A percentile compares a stretch with the other conserved stretches of the same genome.
Conservation (phyloP, 495 filamentous ascomycete species). For the Aspergillus kassunensis region DNA sequence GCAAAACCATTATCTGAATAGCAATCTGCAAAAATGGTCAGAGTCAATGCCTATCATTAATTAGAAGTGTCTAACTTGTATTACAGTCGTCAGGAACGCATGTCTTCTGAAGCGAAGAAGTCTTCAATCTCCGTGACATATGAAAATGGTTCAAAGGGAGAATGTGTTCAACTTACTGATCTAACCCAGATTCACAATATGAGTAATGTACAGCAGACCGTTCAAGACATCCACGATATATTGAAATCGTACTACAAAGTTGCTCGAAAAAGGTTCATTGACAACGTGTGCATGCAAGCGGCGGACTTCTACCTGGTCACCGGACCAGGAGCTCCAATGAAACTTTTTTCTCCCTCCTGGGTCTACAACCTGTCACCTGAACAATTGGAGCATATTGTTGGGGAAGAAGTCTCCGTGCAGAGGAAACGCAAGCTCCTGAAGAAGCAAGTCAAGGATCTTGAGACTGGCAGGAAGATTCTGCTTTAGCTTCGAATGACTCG, state of each 20-base stretch:
- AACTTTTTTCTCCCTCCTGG: constrained; percentile 29
- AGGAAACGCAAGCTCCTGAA: constrained; percentile 29
- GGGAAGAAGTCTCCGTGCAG: constrained; percentile 44
- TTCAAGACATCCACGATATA: constrained; percentile 54
- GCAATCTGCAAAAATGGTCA: constrained; percentile 41
- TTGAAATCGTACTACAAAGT: constrained; percentile 59
- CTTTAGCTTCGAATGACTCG: not conserved
- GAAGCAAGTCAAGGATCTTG: constrained; percentile 38
- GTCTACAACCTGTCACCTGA: constrained; percentile 32
- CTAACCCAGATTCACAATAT: constrained; percentile 23
- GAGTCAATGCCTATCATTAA: too few relatives aligned
- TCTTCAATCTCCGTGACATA: too few relatives aligned
- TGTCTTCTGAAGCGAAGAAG: too few relatives aligned
- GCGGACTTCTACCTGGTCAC: constrained; percentile 31
- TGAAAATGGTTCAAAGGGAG: too few relatives aligned
- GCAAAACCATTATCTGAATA: constrained; percentile 51
- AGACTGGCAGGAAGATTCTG: constrained; percentile 7
- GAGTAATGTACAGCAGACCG: constrained; percentile 42
- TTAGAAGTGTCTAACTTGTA: too few relatives aligned
- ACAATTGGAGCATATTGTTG: constrained; percentile 42
- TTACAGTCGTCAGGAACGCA: too few relatives aligned
- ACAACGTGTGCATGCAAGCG: constrained; percentile 47
- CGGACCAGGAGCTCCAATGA: constrained; percentile 29
- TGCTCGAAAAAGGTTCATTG: constrained; percentile 51
- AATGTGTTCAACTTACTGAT: constrained; percentile 19